Conservation (phyloP, 192 early-diverging fungal genomes). For the Funneliformis mosseae region DNA sequence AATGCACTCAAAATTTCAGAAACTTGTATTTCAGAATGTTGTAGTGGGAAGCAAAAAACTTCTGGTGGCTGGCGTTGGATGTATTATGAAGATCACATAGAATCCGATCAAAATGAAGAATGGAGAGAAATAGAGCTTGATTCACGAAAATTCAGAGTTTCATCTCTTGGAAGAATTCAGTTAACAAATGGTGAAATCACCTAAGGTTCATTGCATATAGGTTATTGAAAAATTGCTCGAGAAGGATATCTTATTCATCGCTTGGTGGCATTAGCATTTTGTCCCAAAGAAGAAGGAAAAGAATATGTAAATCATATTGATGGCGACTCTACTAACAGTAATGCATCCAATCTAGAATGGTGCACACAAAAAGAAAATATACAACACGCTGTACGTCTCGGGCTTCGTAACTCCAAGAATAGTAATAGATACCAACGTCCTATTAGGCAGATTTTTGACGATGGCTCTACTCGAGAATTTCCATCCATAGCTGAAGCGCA, state of each 20-base stretch:
- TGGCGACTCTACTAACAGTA: no score
- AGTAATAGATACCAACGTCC: not conserved
- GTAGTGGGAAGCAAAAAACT: slow-evolving; percentile 16
- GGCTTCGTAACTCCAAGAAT: not conserved
- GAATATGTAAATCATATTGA: no score
- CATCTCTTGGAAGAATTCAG: slow-evolving; percentile 13
- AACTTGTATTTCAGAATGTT: slow-evolving; percentile 9
- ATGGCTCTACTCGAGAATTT: slow-evolving; percentile 2
- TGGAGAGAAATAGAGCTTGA: slow-evolving; percentile 16
- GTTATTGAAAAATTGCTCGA: no score
- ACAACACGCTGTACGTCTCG: not conserved
- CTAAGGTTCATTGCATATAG: not conserved
- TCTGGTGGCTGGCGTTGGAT: slow-evolving; percentile 7
- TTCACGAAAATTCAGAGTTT: slow-evolving; percentile 20
- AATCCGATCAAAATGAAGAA: slow-evolving; percentile 23
- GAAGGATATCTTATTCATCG: no score
- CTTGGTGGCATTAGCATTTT: no score
- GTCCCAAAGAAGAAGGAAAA: no score
- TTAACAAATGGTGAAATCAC: not conserved
- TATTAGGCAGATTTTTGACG: slow-evolving; percentile 2
- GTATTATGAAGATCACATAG: slow-evolving; percentile 24
- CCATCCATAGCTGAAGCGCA: slow-evolving; percentile 14
- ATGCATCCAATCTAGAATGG: no score
- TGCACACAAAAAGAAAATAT: no score
- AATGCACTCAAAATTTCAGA: slow-evolving; percentile 16